These are phyloP conservation scores for Danielia oregonensis DNA, from an alignment of 805 yeast genomes.

Conservation along the genomic window DNA sequence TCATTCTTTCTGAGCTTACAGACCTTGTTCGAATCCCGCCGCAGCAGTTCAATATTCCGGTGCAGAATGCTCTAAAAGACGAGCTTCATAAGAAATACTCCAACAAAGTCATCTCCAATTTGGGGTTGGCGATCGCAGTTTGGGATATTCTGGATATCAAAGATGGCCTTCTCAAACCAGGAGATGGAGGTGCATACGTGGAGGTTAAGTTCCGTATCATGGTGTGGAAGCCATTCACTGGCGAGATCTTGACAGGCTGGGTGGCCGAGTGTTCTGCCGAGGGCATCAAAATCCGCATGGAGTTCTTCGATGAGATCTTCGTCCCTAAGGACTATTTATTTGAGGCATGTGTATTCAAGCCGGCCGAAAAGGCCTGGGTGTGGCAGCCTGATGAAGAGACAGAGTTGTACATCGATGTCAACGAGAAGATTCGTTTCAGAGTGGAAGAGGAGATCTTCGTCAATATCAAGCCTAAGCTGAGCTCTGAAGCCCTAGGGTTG, in stretches of 20 bases:
- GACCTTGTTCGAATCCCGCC: conserved; percentile 91
- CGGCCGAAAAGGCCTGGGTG: conserved; percentile 91
- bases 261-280: conserved; percentile 82
- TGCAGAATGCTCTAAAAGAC: conserved; percentile 67
- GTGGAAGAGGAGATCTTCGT: conserved; percentile 86
- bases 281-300: conserved; percentile 82
- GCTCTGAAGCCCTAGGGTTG: conserved; percentile 44
- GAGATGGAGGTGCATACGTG: conserved; percentile 87
- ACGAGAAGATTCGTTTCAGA: conserved; percentile 88
- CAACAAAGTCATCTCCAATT: conserved; percentile 75
- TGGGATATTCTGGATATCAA: conserved; percentile 81
- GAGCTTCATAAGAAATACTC: conserved; percentile 84
- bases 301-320: conserved; percentile 87
- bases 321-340: conserved; percentile 81
- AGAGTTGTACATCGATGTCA: conserved; percentile 77
- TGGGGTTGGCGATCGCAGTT: conserved; percentile 80
- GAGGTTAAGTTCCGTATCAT: conserved; percentile 71
- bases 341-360: conserved; percentile 63
- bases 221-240: conserved; percentile 91
- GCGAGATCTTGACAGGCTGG: conserved; percentile 92
- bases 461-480: conserved; percentile 76
- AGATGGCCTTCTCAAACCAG: conserved; percentile 88
- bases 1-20: conserved; percentile 72
- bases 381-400: conserved; percentile 81
- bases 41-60: conserved; percentile 68